Evolutionary conservation across 768 basidiomycete genomes (phyloP).

Genomic region (Rhodosporidiobolus odoratus): DNA sequence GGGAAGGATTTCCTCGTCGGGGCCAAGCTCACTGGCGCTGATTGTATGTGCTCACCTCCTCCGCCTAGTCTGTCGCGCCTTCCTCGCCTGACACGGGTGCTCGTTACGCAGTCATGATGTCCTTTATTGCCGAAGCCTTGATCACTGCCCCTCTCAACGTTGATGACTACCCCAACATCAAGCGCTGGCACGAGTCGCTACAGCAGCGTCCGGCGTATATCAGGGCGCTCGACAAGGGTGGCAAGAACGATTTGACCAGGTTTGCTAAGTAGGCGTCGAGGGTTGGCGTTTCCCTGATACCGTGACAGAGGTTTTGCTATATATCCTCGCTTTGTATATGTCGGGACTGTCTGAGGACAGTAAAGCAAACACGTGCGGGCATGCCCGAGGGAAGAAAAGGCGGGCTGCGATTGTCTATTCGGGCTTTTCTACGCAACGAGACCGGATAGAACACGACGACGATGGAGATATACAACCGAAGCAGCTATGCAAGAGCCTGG

Average conservation of each 20-base stretch:
- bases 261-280: no score
- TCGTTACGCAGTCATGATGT: conserved; percentile 20
- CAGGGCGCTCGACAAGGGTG: conserved; percentile 20
- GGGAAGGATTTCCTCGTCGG: conserved; percentile 31
- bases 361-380: no score
- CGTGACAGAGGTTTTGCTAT: no score
- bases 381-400: no score
- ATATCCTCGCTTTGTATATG: no score
- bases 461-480: not conserved
- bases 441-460: no score
- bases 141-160: not conserved
- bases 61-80: not conserved
- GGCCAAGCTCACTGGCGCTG: conserved; percentile 24
- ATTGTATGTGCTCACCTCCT: conserved; percentile 11
- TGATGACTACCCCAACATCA: conserved; percentile 11
- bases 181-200: conserved; percentile 16
- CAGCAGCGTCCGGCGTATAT: conserved; percentile 11
- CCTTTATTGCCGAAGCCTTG: conserved; percentile 22
- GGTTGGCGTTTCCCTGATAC: no score
- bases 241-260: not conserved
- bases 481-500: conserved; percentile 9
- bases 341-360: no score
- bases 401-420: no score
- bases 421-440: no score
- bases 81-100: no score